phyloP scores from a whole-genome alignment of 306 rosid genomes.

The Argentina anserina region DNA sequence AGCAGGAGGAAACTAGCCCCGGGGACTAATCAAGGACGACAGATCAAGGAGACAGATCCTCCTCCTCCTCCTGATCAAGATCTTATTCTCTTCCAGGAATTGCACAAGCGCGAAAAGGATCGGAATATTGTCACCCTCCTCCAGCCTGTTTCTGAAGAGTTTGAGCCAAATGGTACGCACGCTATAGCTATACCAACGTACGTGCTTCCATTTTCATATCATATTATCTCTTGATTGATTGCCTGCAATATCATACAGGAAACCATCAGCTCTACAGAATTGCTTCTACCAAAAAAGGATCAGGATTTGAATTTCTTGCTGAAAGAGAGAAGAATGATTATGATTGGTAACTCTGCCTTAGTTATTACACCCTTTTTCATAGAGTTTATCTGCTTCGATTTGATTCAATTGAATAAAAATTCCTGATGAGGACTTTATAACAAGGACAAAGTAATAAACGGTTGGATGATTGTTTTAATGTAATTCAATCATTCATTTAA shows the following conservation, averaged over 20 bases:
- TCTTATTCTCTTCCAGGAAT: conserved; percentile 60
- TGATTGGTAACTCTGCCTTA: conserved; percentile 52
- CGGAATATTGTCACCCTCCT: conserved; percentile 37
- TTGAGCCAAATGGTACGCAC: conserved; percentile 25
- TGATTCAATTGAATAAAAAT: too few species aligned
- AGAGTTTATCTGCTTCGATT: too few species aligned
- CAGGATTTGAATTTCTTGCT: conserved; percentile 37
- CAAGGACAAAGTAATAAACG: too few species aligned
- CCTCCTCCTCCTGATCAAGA: conserved; percentile 36
- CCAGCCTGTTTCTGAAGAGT: conserved; percentile 51
- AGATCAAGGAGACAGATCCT: conserved; percentile 19
- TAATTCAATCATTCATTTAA: too few species aligned
- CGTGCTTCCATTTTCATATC: background rate
- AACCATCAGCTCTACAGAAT: conserved; percentile 48
- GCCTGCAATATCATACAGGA: conserved; percentile 34
- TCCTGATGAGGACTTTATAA: too few species aligned
- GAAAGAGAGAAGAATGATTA: conserved; percentile 60
- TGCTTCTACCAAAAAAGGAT: conserved; percentile 55
- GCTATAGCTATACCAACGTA: background rate
- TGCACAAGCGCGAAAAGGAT: conserved; percentile 49
- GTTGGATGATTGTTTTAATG: too few species aligned
- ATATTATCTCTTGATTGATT: background rate
- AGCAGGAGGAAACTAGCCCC: background rate
- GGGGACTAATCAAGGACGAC: conserved; percentile 4
- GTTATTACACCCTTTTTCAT: background rate